Percentiles rank a stretch among this genome's conserved stretches.
These are phyloP conservation scores for Ramaria rubella DNA, from an alignment of 768 basidiomycete species.

Conservation along the genomic window DNA sequence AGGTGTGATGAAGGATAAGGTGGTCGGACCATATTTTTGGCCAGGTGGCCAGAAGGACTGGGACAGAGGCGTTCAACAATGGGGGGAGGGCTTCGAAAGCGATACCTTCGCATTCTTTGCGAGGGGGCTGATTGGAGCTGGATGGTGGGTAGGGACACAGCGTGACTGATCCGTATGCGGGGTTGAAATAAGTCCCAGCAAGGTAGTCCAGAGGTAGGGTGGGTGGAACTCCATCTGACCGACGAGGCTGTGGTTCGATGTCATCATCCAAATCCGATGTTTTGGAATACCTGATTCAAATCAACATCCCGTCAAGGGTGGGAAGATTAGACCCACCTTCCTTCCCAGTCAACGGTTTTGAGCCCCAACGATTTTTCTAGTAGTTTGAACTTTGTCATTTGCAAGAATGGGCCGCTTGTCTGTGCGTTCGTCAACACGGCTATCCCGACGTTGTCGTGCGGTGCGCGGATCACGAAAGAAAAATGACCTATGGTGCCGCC, in stretches of 20 bases:
- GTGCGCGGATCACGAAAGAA: conserved; percentile 28
- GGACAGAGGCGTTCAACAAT: background rate
- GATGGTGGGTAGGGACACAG: background rate
- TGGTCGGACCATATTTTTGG: conserved; percentile 33
- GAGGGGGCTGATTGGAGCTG: background rate
- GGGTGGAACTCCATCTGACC: background rate
- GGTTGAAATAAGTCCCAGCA: conserved; percentile 31
- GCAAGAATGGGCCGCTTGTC: conserved; percentile 7
- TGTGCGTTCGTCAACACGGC: conserved; percentile 27
- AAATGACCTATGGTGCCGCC: conserved; percentile 33
- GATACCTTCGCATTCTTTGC: background rate
- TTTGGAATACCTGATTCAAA: background rate
- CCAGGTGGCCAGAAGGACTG: conserved; percentile 27
- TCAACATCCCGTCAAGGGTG: background rate
- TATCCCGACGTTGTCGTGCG: conserved; percentile 31
- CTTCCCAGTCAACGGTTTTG: conserved; percentile 9
- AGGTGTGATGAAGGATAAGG: background rate
- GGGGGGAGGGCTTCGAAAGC: background rate
- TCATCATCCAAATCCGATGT: background rate
- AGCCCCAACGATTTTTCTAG: conserved; percentile 1
- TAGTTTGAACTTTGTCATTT: conserved; percentile 21
- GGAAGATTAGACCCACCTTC: conserved; percentile 6
- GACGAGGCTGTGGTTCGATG: background rate
- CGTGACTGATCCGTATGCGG: background rate
- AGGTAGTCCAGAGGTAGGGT: conserved; percentile 20